Evolutionary conservation across 768 basidiomycete genomes (phyloP), one percentile per base, ranked within the genome.

Genomic region (Kwoniella botswanensis): DNA sequence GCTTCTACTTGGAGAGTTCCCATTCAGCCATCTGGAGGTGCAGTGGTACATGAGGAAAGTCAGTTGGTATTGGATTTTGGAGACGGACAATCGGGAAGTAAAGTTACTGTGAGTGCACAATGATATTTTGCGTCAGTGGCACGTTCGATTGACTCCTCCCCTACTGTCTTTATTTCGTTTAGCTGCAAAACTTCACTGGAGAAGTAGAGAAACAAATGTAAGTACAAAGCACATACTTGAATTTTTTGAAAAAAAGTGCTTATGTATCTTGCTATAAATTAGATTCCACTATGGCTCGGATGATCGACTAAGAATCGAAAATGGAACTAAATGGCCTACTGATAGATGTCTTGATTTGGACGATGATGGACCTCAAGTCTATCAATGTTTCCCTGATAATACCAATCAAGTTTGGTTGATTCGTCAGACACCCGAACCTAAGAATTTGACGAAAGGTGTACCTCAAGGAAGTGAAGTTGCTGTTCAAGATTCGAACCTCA

Each of bases 351-450:
- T 67, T n/a, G 65, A 67, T 52, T n/a, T 18, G 10, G 55, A 24
- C 6, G 43, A 50, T 18, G 44, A 67, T 18, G 65, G 65, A 18
- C 65, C 46, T 11, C 56, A 58, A 26, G 50, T 58, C n/a, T 50
- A 59, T 26, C 56, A 59, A 44, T 67, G 65, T 52, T 18, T 26
- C 22, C 55, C 55, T 57, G 29, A 67, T 10, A 67, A 59, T 43
- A 52, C 46, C 41, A 57, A 57, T 26, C 65, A 65, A 55, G 65
- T 57, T 22, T 65, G 65, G 65, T 5, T 56, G 11, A 57, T 65
- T 41, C 52, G 65, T 13, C 29, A 56, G 2, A 65, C 54, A 4
- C 54, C 65, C 42, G 53, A 56, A 29, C 52, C 65, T 2, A 54
- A 65, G 24, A 24, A 21, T 41, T 29, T 65, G 11, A 17, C 22